Conservation (phyloP, 208 protist genomes). For the Wallacemonas sp. region DNA sequence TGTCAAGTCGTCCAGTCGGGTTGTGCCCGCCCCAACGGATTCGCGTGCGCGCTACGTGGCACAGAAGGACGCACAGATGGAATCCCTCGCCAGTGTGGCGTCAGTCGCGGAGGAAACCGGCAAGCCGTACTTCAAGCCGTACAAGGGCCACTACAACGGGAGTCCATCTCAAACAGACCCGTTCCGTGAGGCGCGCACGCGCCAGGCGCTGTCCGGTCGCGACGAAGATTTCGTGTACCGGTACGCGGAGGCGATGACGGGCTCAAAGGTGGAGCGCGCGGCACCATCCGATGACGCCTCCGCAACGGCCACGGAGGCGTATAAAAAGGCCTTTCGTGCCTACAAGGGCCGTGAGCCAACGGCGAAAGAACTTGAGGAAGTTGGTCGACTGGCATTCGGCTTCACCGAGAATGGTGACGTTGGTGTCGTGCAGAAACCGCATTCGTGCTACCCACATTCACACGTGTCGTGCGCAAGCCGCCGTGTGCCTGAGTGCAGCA, state of each 20-base stretch:
- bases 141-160: constrained; percentile 34
- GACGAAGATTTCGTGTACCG: constrained; percentile 85
- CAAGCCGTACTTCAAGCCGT: constrained; percentile 60
- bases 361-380: constrained; percentile 75
- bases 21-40: neutral
- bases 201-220: constrained; percentile 42
- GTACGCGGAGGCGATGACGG: constrained; percentile 60
- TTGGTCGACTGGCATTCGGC: constrained; percentile 56
- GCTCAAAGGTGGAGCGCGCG: constrained; percentile 35
- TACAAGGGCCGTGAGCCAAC: constrained; percentile 71
- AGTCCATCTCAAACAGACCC: constrained; percentile 26
- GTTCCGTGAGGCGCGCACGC: constrained; percentile 54
- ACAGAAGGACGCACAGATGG: constrained; percentile 29
- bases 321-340: constrained; percentile 64
- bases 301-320: constrained; percentile 51
- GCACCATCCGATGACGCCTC: constrained; percentile 23
- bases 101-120: constrained; percentile 6
- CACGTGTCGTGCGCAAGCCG: constrained; percentile 71
- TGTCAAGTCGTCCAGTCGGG: constrained; percentile 18
- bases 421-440: constrained; percentile 79
- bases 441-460: constrained; percentile 71
- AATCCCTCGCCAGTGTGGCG: constrained; percentile 6
- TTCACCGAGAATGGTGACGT: constrained; percentile 72
- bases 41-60: constrained; percentile 12
- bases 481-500: constrained; percentile 36